Evolutionary conservation across 345 rosid genomes (phyloP).

Genomic region (Rhizophora mangle): DNA sequence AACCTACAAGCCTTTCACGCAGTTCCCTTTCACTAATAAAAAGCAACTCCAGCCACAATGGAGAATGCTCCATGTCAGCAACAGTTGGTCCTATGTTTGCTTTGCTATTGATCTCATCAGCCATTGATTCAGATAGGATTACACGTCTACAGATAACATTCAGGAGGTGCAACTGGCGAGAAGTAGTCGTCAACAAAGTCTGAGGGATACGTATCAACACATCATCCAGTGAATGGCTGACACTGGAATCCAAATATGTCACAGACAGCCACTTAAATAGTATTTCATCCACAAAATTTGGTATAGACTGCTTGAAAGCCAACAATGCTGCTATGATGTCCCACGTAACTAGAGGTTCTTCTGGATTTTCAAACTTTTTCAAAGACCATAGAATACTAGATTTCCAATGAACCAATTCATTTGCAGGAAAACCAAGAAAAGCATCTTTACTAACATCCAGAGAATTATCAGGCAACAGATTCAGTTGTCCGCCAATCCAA

Average conservation of each 20-base stretch:
- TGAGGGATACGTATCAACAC: conserved; percentile 38
- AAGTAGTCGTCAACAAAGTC: conserved; percentile 44
- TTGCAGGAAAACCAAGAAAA: conserved; percentile 43
- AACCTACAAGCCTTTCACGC: conserved; percentile 65
- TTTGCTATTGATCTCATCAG: conserved; percentile 53
- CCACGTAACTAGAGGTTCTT: conserved; percentile 74
- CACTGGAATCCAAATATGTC: conserved; percentile 40
- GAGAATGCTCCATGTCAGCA: conserved; percentile 34
- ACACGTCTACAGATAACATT: conserved; percentile 67
- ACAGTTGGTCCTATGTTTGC: conserved; percentile 19
- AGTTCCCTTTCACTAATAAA: conserved; percentile 74
- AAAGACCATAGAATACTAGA: conserved; percentile 66
- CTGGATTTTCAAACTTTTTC: conserved; percentile 43
- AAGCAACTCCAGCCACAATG: conserved; percentile 57
- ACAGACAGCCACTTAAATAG: conserved; percentile 65
- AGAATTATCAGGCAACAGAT: conserved; percentile 31
- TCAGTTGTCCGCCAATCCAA: conserved; percentile 87
- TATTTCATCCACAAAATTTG: conserved; percentile 51
- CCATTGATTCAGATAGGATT: conserved; percentile 50
- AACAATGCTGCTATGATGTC: conserved; percentile 65
- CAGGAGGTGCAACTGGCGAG: conserved; percentile 73
- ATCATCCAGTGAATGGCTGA: conserved; percentile 38
- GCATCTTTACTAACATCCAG: conserved; percentile 30
- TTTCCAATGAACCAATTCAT: conserved; percentile 62
- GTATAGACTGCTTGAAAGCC: conserved; percentile 61